A percentile compares a stretch with the other conserved stretches of the same genome.
Evolutionary conservation across 2,329 filamentous ascomycete genomes (phyloP).

Genomic region (Xylaria sp.): DNA sequence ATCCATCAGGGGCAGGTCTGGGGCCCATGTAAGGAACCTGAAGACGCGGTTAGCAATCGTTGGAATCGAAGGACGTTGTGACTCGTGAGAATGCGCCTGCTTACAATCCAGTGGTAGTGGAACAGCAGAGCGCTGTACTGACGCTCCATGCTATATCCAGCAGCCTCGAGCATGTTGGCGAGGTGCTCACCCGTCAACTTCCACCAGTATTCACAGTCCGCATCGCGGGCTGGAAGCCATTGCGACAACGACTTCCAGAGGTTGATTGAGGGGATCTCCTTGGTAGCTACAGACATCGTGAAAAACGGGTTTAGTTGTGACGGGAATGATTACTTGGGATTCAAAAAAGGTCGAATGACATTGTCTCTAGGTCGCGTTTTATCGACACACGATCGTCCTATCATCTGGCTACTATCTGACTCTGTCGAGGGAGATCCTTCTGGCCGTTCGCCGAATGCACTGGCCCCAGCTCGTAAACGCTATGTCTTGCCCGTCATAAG

Average conservation of each 20-base stretch:
- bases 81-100: neutral
- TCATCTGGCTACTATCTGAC: neutral
- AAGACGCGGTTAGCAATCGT: neutral
- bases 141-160: slow-evolving; percentile 4
- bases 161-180: slow-evolving; percentile 7
- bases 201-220: slow-evolving; percentile 12
- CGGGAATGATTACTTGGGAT: neutral
- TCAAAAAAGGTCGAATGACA: neutral
- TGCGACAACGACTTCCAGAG: neutral
- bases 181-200: slow-evolving; percentile 8
- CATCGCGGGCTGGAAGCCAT: slow-evolving; percentile 1
- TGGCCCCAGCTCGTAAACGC: neutral
- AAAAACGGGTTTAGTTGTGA: neutral
- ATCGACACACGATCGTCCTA: neutral
- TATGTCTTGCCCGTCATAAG: too few species aligned
- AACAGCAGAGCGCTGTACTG: slow-evolving; percentile 8
- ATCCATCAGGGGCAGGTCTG: neutral
- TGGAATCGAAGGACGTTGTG: neutral
- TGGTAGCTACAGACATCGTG: neutral
- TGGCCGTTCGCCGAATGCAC: neutral
- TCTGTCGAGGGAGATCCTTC: neutral
- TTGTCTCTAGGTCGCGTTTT: neutral
- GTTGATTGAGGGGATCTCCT: neutral
- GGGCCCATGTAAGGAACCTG: slow-evolving; percentile 10
- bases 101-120: slow-evolving; percentile 13